Conservation (phyloP, 805 yeast genomes). For the Lachancea waltii region DNA sequence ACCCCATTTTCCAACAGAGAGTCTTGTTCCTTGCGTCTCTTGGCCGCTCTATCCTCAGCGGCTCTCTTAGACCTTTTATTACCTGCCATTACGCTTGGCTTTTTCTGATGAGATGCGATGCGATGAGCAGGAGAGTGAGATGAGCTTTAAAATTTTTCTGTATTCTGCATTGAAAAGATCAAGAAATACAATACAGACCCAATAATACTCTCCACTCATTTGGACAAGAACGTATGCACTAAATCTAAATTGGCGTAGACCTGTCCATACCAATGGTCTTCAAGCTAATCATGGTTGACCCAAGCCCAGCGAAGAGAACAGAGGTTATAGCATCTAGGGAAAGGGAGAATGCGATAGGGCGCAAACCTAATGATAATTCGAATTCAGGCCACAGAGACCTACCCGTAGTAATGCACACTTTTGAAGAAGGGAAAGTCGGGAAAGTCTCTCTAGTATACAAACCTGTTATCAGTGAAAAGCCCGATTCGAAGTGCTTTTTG, state of each 20-base stretch:
- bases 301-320: slow-evolving; percentile 9
- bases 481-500: too few relatives aligned
- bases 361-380: neutral
- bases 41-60: slow-evolving; percentile 27
- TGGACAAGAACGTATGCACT: neutral
- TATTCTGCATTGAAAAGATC: neutral
- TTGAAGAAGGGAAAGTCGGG: neutral
- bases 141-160: slow-evolving; percentile 15
- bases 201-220: neutral
- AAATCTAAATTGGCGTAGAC: too few relatives aligned
- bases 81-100: slow-evolving; percentile 16
- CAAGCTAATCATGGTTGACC: slow-evolving; percentile 14
- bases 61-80: slow-evolving; percentile 24
- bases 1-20: slow-evolving; percentile 23
- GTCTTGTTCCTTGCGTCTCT: slow-evolving; percentile 29
- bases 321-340: neutral
- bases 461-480: neutral
- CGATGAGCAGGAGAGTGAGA: slow-evolving; percentile 11
- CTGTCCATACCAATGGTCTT: slow-evolving; percentile 4
- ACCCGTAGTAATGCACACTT: slow-evolving; percentile 5
- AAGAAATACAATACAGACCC: neutral
- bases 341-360: neutral
- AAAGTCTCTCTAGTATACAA: neutral
- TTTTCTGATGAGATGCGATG: slow-evolving; percentile 10
- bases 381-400: neutral